A percentile compares a stretch with the other conserved stretches of the same genome.
These are phyloP conservation scores for Telopea speciosissima DNA, from an alignment of 177 flowering plant genomes.

Conservation along the genomic window DNA sequence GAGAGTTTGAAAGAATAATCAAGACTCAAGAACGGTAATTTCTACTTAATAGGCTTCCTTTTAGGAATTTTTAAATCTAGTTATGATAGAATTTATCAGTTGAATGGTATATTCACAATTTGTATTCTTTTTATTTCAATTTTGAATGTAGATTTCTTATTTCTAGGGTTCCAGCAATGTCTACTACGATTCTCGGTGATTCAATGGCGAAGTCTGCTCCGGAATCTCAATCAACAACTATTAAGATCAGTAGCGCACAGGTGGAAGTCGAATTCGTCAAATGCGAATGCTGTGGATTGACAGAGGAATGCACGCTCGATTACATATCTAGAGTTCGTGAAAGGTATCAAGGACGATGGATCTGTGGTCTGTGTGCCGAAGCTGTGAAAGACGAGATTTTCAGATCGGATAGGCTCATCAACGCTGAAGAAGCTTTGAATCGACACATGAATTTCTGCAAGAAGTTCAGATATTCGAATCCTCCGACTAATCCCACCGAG, in stretches of 20 bases:
- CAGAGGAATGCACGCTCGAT: slow-evolving; percentile 72
- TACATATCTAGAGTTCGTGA: slow-evolving; percentile 57
- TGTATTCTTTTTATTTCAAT: too few species aligned
- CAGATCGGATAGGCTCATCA: slow-evolving; percentile 45
- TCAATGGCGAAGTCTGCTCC: slow-evolving; percentile 27
- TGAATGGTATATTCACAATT: background rate
- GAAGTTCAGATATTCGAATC: slow-evolving; percentile 43
- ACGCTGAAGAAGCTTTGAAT: slow-evolving; percentile 68
- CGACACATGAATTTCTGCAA: slow-evolving; percentile 63
- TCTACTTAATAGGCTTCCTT: too few species aligned
- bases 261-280: slow-evolving; percentile 46
- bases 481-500: slow-evolving; percentile 49
- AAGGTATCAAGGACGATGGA: slow-evolving; percentile 63
- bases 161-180: slow-evolving; percentile 24
- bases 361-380: slow-evolving; percentile 81
- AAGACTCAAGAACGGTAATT: background rate
- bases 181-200: slow-evolving; percentile 34
- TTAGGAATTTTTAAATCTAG: background rate
- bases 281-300: slow-evolving; percentile 77
- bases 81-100: background rate
- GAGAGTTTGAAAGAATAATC: background rate
- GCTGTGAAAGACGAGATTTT: slow-evolving; percentile 73
- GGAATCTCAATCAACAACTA: slow-evolving; percentile 22
- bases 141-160: background rate
- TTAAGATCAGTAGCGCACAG: slow-evolving; percentile 13